These are phyloP conservation scores for Aspergillus pseudoglaucus DNA, from an alignment of 2,329 filamentous ascomycete genomes.

Conservation along the genomic window DNA sequence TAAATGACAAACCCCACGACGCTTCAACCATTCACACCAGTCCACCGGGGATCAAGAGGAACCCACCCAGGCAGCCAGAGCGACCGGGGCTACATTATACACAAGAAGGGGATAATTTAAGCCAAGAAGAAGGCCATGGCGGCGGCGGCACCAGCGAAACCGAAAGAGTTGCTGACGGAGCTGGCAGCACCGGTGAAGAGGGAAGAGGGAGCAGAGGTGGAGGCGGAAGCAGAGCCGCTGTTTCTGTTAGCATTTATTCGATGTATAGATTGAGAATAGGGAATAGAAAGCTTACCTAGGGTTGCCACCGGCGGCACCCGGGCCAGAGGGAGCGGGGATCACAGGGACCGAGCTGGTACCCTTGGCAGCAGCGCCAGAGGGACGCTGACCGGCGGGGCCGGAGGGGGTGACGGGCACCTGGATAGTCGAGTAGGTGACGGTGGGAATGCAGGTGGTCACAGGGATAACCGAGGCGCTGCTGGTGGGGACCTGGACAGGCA, in stretches of 20 bases:
- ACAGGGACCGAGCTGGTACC: conserved; percentile 12
- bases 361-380: conserved; percentile 5
- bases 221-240: conserved; percentile 14
- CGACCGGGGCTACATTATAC: conserved; percentile 23
- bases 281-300: conserved; percentile 12
- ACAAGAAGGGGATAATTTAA: conserved; percentile 23
- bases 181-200: conserved; percentile 25
- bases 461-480: conserved; percentile 19
- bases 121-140: conserved; percentile 27
- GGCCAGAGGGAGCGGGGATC: conserved; percentile 11
- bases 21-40: conserved; percentile 3
- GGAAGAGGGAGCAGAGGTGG: conserved; percentile 11
- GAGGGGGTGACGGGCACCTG: conserved; percentile 11
- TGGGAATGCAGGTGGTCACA: conserved; percentile 27
- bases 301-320: conserved; percentile 5
- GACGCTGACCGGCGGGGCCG: background rate
- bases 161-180: conserved; percentile 22
- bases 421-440: conserved; percentile 26
- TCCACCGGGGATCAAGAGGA: conserved; percentile 1
- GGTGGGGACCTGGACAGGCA: background rate
- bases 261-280: background rate
- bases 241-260: conserved; percentile 1
- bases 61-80: background rate
- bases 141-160: conserved; percentile 26
- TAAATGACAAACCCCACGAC: conserved; percentile 13